Evolutionary conservation across 257 asterid species (phyloP).

Genomic region (Solanum infundibuliforme): DNA sequence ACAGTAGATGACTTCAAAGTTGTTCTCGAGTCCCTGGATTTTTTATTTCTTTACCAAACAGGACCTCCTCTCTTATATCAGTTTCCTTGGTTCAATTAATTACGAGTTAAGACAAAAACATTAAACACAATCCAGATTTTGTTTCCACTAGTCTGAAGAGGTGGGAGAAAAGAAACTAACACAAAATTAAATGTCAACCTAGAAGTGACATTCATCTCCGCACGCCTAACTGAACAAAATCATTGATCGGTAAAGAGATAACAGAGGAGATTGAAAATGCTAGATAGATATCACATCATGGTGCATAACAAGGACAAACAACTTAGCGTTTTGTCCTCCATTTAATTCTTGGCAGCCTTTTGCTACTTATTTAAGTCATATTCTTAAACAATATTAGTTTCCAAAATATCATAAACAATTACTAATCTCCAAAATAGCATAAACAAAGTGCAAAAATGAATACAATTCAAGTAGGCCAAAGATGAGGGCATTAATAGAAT

Average conservation of each 20-base stretch:
- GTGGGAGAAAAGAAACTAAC: background rate
- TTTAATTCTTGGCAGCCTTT: background rate
- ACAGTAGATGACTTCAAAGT: background rate
- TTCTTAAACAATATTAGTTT: background rate
- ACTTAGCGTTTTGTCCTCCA: background rate
- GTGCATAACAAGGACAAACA: background rate
- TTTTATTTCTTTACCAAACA: background rate
- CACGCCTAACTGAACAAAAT: background rate
- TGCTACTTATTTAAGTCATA: background rate
- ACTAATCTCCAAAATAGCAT: background rate
- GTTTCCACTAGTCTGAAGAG: background rate
- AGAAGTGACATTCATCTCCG: background rate
- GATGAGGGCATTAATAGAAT: background rate
- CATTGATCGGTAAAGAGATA: background rate
- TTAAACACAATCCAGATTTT: background rate
- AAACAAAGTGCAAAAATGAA: background rate
- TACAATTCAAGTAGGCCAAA: background rate
- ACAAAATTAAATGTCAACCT: background rate
- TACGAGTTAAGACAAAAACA: background rate
- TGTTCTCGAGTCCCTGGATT: background rate
- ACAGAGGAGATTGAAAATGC: background rate
- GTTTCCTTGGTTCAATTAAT: background rate
- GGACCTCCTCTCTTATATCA: background rate
- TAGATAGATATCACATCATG: background rate
- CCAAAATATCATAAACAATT: background rate